phyloP scores from a whole-genome alignment of 1,284 basidiomycete species.

The Entoloma clypeatum region DNA sequence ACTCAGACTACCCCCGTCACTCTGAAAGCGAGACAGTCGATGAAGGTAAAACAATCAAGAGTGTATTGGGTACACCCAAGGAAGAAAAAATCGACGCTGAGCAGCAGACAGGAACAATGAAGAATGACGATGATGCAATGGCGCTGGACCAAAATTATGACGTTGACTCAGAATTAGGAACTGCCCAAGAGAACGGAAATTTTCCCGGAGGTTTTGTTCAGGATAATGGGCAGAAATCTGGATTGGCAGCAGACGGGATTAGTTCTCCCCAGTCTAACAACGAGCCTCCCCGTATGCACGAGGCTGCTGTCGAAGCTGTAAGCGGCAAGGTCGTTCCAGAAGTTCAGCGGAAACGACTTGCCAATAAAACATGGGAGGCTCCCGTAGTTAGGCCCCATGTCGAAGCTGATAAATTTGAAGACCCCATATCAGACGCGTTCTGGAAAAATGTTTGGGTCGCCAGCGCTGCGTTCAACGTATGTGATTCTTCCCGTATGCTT shows the following conservation, averaged over 20 bases:
- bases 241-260: slow-evolving; percentile 54
- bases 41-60: no score
- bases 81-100: no score
- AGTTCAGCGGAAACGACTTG: slow-evolving; percentile 56
- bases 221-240: slow-evolving; percentile 42
- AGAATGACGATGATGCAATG: no score
- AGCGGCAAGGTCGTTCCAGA: slow-evolving; percentile 45
- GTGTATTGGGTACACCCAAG: no score
- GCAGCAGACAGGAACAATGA: no score
- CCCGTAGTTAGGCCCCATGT: slow-evolving; percentile 68
- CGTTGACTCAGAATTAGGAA: slow-evolving; percentile 6
- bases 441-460: slow-evolving; percentile 90
- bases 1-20: no score
- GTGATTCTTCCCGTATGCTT: slow-evolving; percentile 27
- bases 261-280: slow-evolving; percentile 40
- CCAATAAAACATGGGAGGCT: slow-evolving; percentile 53
- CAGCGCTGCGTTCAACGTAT: slow-evolving; percentile 78
- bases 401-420: slow-evolving; percentile 77
- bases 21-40: no score
- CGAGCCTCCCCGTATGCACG: slow-evolving; percentile 40
- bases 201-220: slow-evolving; percentile 33
- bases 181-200: slow-evolving; percentile 8
- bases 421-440: slow-evolving; percentile 82
- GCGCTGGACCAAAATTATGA: slow-evolving; percentile 7
- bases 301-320: slow-evolving; percentile 50